Base-by-base conservation (phyloP, 129 eudicot species). In the Chrysanthemum makinoi region DNA sequence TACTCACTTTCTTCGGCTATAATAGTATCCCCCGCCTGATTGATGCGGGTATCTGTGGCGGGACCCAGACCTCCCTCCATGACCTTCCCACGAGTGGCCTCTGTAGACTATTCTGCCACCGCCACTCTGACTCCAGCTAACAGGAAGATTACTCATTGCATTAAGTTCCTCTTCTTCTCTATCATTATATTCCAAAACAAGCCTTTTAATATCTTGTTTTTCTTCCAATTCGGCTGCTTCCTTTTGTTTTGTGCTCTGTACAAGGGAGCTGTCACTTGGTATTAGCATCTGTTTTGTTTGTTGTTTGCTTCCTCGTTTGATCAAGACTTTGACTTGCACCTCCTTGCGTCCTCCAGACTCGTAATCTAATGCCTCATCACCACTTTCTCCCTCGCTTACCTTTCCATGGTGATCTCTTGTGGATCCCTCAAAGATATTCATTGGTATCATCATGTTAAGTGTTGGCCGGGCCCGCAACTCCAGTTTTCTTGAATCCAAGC, bases 171-270 rank as follows among this genome's bases (percentile, higher is more conserved):
- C 99, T 64, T 94, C 99, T 75, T 94, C 99, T 72, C 97, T 82
- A 70, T 94, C 97, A 74, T 90, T 94, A 52, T 94, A 94, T 69
- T 94, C 99, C 80, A 94, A 74, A 6, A 94, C 96, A 75, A 94
- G 68, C 77, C 97, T 76, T 75, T 89, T 94, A 15, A 94, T 94
- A 71, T 94, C 97, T 79, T 94, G 97, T 69, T 90, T 94, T 78
- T 94, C 99, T 79, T 94, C 99, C 46, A 94, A 83, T 77, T 94
- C 99, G 6, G 93, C 99, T 6, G 99, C 99, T 80, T 87, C 99
- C 61, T 89, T 90, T 78, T 94, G 95, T 75, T 94, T 94, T 16
- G 97, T 83, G 82, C 96, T 87, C 84, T 86, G 95, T 66, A 94
- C 95, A 16, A 94, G 95, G 1, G 93, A 78, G 78, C 89, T 85